A percentile compares a stretch with the other conserved stretches of the same genome.
Evolutionary conservation across 75 land plant genomes (phyloP).

Genomic region (Azolla pinnata): DNA sequence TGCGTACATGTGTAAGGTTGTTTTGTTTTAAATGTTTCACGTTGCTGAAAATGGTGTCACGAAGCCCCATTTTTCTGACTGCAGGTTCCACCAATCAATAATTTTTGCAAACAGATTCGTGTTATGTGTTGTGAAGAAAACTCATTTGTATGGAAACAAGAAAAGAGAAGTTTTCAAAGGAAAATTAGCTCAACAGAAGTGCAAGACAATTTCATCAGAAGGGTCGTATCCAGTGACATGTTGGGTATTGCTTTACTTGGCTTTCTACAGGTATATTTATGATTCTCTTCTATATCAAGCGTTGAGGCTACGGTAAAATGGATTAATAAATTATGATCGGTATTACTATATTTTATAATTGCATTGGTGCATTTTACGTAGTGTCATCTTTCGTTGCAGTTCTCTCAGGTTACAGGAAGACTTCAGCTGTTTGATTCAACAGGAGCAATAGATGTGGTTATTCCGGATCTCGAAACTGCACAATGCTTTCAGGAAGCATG

Average conservation of each 20-base stretch:
- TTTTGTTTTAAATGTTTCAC: no score
- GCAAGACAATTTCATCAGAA: neutral
- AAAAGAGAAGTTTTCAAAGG: neutral
- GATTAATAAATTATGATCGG: no score
- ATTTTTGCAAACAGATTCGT: neutral
- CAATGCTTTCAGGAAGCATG: neutral
- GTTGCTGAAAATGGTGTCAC: no score
- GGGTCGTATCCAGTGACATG: neutral
- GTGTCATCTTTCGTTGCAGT: neutral
- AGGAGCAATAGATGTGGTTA: constrained; percentile 4
- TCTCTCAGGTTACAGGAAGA: neutral
- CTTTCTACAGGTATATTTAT: neutral
- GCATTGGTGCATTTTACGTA: no score
- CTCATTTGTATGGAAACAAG: neutral
- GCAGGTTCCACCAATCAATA: constrained; percentile 4
- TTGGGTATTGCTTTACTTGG: neutral
- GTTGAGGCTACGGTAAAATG: no score
- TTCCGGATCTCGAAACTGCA: constrained; percentile 6
- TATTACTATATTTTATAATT: no score
- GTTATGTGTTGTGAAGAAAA: neutral
- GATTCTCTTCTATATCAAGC: no score
- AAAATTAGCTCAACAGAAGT: no score
- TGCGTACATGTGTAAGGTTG: no score
- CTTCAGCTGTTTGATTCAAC: constrained; percentile 3
- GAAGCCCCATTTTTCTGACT: neutral